Conservation (phyloP, 306 rosid genomes). For the Hippophae rhamnoides region DNA sequence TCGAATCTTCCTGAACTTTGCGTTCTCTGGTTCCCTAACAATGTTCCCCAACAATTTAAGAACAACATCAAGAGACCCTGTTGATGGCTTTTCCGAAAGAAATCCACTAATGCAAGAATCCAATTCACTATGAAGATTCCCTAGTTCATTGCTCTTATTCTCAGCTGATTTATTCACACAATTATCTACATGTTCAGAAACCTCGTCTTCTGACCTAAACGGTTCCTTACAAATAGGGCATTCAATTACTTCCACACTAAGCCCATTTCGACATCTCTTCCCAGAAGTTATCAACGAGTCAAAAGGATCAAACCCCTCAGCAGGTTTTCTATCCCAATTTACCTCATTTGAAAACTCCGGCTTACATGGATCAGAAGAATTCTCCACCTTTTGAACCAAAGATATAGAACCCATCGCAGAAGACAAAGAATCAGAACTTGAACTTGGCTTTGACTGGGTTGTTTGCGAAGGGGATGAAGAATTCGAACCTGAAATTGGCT, state of each 20-base stretch:
- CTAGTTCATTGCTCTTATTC: slow-evolving; percentile 8
- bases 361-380: slow-evolving; percentile 6
- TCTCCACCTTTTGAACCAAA: slow-evolving; percentile 18
- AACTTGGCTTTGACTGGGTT: slow-evolving; percentile 29
- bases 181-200: slow-evolving; percentile 58
- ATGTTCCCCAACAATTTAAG: slow-evolving; percentile 61
- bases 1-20: slow-evolving; percentile 72
- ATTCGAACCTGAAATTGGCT: slow-evolving; percentile 21
- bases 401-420: slow-evolving; percentile 23
- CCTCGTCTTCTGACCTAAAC: slow-evolving; percentile 70
- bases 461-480: slow-evolving; percentile 15
- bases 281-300: slow-evolving; percentile 68
- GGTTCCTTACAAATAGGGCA: slow-evolving; percentile 70
- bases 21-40: slow-evolving; percentile 69
- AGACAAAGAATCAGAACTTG: slow-evolving; percentile 12
- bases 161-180: slow-evolving; percentile 34
- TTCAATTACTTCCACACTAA: slow-evolving; percentile 44
- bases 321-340: slow-evolving; percentile 26
- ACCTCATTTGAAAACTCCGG: slow-evolving; percentile 15
- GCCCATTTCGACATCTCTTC: slow-evolving; percentile 61
- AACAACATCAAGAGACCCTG: slow-evolving; percentile 63
- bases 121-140: slow-evolving; percentile 29
- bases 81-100: slow-evolving; percentile 50
- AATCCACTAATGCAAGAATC: slow-evolving; percentile 50
- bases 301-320: slow-evolving; percentile 66